Conservation (phyloP, 106 monocot species). For the Allium sativum region DNA sequence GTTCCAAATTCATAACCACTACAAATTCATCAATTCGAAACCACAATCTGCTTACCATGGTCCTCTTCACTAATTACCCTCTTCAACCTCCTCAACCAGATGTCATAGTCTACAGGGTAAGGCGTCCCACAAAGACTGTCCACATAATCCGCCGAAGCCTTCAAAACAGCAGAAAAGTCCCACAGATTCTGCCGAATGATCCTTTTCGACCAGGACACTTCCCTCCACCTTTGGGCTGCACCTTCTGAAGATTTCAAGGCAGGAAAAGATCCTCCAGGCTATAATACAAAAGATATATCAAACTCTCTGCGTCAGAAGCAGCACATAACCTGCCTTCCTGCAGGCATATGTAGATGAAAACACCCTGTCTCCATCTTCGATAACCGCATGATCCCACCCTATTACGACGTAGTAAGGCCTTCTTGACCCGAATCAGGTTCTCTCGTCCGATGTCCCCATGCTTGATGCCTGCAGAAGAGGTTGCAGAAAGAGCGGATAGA, state of each 20-base stretch:
- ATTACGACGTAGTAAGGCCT: slow-evolving; percentile 58
- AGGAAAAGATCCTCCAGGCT: slow-evolving; percentile 64
- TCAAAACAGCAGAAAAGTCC: slow-evolving; percentile 79
- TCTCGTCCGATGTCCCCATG: slow-evolving; percentile 86
- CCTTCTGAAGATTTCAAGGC: slow-evolving; percentile 81
- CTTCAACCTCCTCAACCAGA: slow-evolving; percentile 85
- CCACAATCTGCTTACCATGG: slow-evolving; percentile 67
- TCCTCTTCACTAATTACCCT: slow-evolving; percentile 71
- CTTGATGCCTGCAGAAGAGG: slow-evolving; percentile 67
- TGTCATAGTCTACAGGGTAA: slow-evolving; percentile 76
- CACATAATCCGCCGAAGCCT: slow-evolving; percentile 97
- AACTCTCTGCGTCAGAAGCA: slow-evolving; percentile 90
- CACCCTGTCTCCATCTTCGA: slow-evolving; percentile 86
- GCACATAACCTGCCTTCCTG: slow-evolving; percentile 86
- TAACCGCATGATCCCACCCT: slow-evolving; percentile 91
- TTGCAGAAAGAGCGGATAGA: slow-evolving; percentile 58
- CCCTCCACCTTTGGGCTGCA: slow-evolving; percentile 86
- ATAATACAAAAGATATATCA: slow-evolving; percentile 79
- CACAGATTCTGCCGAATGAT: slow-evolving; percentile 91
- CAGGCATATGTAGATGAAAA: slow-evolving; percentile 84
- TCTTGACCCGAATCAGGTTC: slow-evolving; percentile 56
- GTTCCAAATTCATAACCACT: background rate
- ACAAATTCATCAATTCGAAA: slow-evolving; percentile 2
- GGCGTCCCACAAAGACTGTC: slow-evolving; percentile 96
- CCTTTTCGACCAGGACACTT: slow-evolving; percentile 72